Evolutionary conservation across 1,139 yeast genomes (phyloP).

Genomic region (Yamadazyma diospyri): DNA sequence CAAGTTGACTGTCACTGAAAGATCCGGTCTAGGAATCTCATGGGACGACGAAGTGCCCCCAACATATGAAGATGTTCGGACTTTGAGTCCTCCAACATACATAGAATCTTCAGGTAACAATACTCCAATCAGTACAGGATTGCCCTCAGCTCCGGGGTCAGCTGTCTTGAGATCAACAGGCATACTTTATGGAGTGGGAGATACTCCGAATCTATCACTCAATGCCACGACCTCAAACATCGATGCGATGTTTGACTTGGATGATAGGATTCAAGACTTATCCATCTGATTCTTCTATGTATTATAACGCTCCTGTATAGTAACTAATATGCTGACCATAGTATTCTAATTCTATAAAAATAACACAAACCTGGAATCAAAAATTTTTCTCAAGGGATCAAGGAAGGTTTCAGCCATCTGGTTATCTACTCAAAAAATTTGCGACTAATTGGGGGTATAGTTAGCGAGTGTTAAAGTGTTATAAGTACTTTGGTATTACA

Average conservation of each 20-base stretch:
- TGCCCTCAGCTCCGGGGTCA: slow-evolving; percentile 11
- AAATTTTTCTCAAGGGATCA: too few species aligned
- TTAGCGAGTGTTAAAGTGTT: too few species aligned
- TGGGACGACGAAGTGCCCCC: slow-evolving; percentile 99
- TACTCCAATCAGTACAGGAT: slow-evolving; percentile 15
- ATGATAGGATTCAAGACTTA: slow-evolving; percentile 36
- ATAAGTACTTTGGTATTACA: too few species aligned
- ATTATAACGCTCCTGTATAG: neutral
- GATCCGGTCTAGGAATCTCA: slow-evolving; percentile 93
- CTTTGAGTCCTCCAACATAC: slow-evolving; percentile 85
- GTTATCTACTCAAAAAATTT: too few species aligned
- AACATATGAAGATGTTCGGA: slow-evolving; percentile 77
- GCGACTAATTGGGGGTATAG: too few species aligned
- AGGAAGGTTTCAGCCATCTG: too few species aligned
- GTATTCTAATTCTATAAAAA: too few species aligned
- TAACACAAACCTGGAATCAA: too few species aligned
- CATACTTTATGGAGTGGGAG: slow-evolving; percentile 44
- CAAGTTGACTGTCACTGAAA: slow-evolving; percentile 71
- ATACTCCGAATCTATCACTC: slow-evolving; percentile 30
- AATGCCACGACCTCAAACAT: slow-evolving; percentile 18
- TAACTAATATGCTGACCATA: too few species aligned
- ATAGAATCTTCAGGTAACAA: slow-evolving; percentile 25
- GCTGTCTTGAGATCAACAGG: slow-evolving; percentile 27
- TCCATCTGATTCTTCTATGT: slow-evolving; percentile 13
- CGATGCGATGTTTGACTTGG: slow-evolving; percentile 29